These are phyloP conservation scores for Abrus pulchellus DNA, from an alignment of 306 rosid species.

Conservation along the genomic window DNA sequence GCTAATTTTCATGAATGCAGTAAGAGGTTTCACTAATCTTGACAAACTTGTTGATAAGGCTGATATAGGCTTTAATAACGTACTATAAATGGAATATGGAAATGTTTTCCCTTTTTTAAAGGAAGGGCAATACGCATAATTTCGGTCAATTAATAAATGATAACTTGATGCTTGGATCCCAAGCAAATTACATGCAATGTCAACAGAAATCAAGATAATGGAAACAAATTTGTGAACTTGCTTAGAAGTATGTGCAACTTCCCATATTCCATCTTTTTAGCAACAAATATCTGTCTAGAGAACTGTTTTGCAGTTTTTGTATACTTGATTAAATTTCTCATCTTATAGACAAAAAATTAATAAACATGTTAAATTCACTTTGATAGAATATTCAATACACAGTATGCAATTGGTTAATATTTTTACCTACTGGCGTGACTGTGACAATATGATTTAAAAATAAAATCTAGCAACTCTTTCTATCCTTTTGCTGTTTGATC, in stretches of 20 bases:
- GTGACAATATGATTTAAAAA: not conserved
- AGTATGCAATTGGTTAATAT: not conserved
- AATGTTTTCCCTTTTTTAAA: not conserved
- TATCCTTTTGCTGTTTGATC: not conserved
- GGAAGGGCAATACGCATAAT: not conserved
- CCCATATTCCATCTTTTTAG: not conserved
- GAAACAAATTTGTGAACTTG: not conserved
- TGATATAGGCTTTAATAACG: conserved; percentile 3
- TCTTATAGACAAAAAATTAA: not conserved
- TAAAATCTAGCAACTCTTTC: not conserved
- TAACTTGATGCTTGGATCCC: not conserved
- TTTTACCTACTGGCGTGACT: not conserved
- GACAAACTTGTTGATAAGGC: not conserved
- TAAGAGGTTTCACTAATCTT: conserved; percentile 17
- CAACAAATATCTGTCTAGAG: not conserved
- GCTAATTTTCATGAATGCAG: conserved; percentile 5
- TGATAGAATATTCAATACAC: not conserved
- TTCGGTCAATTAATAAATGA: conserved; percentile 11
- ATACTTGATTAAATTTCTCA: not conserved
- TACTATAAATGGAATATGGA: not conserved
- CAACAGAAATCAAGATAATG: not conserved
- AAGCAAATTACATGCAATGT: not conserved
- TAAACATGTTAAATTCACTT: not conserved
- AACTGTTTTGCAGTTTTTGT: not conserved
- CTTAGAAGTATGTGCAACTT: not conserved